Evolutionary conservation across 2,329 filamentous ascomycete species (phyloP), one percentile per base, ranked within the genome.

Genomic region (Neurospora sp.): DNA sequence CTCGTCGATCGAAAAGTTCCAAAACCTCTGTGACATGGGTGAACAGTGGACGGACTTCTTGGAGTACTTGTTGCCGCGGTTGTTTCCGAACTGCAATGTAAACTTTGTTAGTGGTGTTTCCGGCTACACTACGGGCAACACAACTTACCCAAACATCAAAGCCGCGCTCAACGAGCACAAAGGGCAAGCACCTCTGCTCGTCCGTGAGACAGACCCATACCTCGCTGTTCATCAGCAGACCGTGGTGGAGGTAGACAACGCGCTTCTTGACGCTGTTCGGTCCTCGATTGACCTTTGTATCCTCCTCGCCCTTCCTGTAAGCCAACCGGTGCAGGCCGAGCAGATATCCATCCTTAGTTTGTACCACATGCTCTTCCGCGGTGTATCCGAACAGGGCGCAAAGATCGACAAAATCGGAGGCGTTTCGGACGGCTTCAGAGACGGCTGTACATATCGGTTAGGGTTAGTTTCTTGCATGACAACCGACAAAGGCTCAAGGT

Each of bases 1-100:
- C 77, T 99, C 92, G 78, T 99, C 96, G 78, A 99, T 98, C 68
- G 93, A 97, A 78, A 99, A 99, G 79, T 97, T 91, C 96, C 96
- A 99, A 79, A 99, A 99, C 15, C 88, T 85, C 43, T 86, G 82
- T 2, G 91, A 90, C 0, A 88, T 90, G 0, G 96, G 94, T 0
- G 92, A 90, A 72, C 85, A 84, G 71, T 90, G 86, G 68, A 94
- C 88, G 2, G 90, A 94, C 81, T 99, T 99, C 80, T 98, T 99
- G 66, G 93, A 97, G 82, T 99, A 99, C 79, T 99, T 99, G 85
- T 99, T 99, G 67, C 96, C 96, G 41, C 96, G 90, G 77, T 99
- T 99, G 80, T 99, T 99, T 67, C 96, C 96, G 72, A 99, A 85
- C 92, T 92, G 71, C 6, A 79, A 67, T 80, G 77, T 66, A 65